Evolutionary conservation across 1,284 basidiomycete species (phyloP).

Genomic region (Sanguinoderma infundibulare): DNA sequence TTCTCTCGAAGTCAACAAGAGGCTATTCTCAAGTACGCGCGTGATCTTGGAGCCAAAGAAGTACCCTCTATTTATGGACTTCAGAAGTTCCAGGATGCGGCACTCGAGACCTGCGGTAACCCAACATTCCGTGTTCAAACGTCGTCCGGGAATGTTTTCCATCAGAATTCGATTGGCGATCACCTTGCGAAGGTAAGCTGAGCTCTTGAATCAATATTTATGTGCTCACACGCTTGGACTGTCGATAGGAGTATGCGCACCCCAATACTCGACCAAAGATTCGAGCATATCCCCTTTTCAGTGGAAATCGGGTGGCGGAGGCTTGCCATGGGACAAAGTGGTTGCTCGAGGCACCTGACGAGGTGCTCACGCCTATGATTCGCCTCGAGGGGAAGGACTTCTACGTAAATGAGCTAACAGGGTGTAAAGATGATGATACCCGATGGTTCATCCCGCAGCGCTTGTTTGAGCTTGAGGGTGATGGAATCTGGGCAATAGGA

Average conservation of each 20-base stretch:
- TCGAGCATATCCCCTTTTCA: slow-evolving; percentile 2
- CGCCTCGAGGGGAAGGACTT: slow-evolving; percentile 20
- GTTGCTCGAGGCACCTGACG: slow-evolving; percentile 13
- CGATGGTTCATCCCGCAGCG: slow-evolving; percentile 11
- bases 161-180: slow-evolving; percentile 5
- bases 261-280: neutral
- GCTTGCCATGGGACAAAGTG: slow-evolving; percentile 11
- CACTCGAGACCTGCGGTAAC: neutral
- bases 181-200: slow-evolving; percentile 3
- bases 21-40: slow-evolving; percentile 14
- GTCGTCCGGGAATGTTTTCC: slow-evolving; percentile 11
- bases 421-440: neutral
- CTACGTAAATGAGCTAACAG: slow-evolving; percentile 32
- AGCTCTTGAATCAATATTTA: neutral
- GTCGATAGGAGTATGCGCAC: slow-evolving; percentile 17
- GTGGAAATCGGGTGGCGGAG: neutral
- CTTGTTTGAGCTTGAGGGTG: slow-evolving; percentile 5
- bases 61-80: slow-evolving; percentile 12
- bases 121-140: neutral
- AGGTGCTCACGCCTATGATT: slow-evolving; percentile 22
- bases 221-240: neutral
- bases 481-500: neutral
- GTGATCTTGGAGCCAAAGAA: slow-evolving; percentile 9
- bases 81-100: slow-evolving; percentile 4
- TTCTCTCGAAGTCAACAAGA: slow-evolving; percentile 16